Percentiles rank a stretch among this genome's conserved stretches.
phyloP scores from a whole-genome alignment of 2,329 filamentous ascomycete species.

The Beauveria rudraprayagi region DNA sequence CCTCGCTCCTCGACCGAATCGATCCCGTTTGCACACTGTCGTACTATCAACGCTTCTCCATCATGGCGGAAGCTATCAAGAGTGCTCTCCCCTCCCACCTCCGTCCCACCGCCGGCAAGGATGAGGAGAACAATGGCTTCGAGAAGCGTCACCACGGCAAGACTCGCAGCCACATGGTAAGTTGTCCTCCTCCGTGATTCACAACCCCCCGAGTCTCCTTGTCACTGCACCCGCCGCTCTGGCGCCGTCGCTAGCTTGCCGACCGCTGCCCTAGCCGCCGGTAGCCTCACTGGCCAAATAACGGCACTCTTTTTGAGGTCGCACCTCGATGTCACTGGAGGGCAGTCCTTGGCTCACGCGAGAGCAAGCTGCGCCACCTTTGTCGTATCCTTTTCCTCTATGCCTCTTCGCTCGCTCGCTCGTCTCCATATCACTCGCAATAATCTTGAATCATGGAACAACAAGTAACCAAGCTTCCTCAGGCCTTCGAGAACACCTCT shows the following conservation, averaged over 20 bases:
- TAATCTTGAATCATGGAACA: neutral
- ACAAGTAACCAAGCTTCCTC: constrained; percentile 20
- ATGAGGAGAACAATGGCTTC: constrained; percentile 38
- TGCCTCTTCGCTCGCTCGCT: neutral
- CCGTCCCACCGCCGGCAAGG: constrained; percentile 46
- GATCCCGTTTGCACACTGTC: constrained; percentile 8
- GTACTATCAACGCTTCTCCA: constrained; percentile 18
- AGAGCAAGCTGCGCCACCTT: constrained; percentile 5
- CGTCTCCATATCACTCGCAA: neutral
- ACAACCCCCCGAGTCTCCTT: neutral
- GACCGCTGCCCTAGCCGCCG: neutral
- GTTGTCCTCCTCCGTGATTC: constrained; percentile 27
- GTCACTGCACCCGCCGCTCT: neutral
- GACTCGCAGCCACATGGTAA: constrained; percentile 78
- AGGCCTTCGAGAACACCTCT: constrained; percentile 99
- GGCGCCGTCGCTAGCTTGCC: neutral
- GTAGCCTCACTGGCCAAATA: neutral
- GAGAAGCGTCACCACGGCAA: constrained; percentile 70
- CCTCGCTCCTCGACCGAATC: constrained; percentile 9
- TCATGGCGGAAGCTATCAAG: constrained; percentile 64
- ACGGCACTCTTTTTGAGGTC: neutral
- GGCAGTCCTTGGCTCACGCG: neutral
- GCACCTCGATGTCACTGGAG: constrained; percentile 6
- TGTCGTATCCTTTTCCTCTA: neutral
- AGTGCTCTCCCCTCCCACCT: constrained; percentile 78